Base-by-base conservation (phyloP, 441 rosid species). In the Adansonia madagascariensis region DNA sequence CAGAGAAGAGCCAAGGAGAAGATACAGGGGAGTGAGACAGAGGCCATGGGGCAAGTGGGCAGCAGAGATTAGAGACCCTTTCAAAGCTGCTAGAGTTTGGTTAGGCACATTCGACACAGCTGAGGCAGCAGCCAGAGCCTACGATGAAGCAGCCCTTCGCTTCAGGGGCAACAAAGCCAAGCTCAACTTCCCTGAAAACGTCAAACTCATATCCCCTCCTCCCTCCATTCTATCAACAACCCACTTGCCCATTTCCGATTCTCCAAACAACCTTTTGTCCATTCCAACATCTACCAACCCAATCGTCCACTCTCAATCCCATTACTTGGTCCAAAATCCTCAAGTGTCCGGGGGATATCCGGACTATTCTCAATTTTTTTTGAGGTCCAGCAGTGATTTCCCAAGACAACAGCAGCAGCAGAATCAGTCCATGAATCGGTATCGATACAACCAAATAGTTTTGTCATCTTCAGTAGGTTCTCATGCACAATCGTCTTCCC, bases 41-140 rank as follows among this genome's bases (percentile, higher is more conserved):
- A 84, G 98, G 80, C 98, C 98, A 1, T 94, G 98, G 98, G 98
- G 98, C 0, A 93, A 93, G 68, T 95, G 97, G 97, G 98, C 98
- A 0, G 98, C 98, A 0, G 98, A 94, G 86, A 93, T 95, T 65
- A 80, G 98, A 73, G 98, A 95, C 73, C 98, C 98, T 0, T 72
- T 90, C 71, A 95, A 91, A 80, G 94, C 98, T 0, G 90, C 92
- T 53, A 84, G 98, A 76, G 98, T 95, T 60, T 95, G 98, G 98
- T 77, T 95, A 1, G 98, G 98, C 52, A 94, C 98, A n/a, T 94
- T 94, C 55, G 89, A 92, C 22, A 92, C 95, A 0, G 94, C 98
- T 0, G 98, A 92, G 76, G 90, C 89, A 1, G 97, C 97, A 14
- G 98, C 98, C 6, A 85, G 86, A 71, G 98, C 98, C 41, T 94